Base-by-base conservation (phyloP, 139 green algal genomes). In the Microglena sp. region DNA sequence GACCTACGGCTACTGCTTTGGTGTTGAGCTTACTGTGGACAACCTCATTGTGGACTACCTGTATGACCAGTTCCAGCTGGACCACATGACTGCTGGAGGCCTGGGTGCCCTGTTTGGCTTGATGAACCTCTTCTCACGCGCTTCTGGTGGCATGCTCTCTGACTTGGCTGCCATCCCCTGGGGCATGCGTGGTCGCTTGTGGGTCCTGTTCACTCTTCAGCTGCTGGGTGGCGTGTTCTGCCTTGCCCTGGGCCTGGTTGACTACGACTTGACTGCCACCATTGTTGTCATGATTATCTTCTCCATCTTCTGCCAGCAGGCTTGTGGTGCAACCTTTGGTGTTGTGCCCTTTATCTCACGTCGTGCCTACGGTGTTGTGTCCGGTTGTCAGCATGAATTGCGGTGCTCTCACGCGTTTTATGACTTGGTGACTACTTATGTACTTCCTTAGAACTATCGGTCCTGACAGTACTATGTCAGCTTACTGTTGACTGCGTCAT, bases 101-200 rank as follows among this genome's bases (percentile, higher is more conserved):
- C 34, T 65, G 28, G 74, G 74, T 11, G 64, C 65, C 33, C 33
- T 89, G 32, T 95, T 95, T 56, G 90, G 88, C 30, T 65, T 97
- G 31, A 88, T 92, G 80, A 99, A 99, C 82, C 65, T 99, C 43
- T 89, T 94, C 78, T 83, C 83, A 0, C 80, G 93, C 28, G 83
- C 91, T 5, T 45, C 86, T 24, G 90, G 93, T 18, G 87, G 86
- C 57, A 70, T 89, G 24, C 29, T 75, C 0, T 87, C 78, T 2
- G 87, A 94, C 68, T 21, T 77, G n/a, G 60, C 67, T 0, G 78
- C 67, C 3, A 60, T 71, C 36, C 24, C 18, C 15, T 80, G 28
- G 3, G 88, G 88, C 56, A 95, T 95, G 88, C 72, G 87, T n/a
- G 88, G 88, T 27, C 80, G 88, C 4, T 62, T 95, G 7, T 95